Base-by-base conservation (phyloP, 768 basidiomycete species). In the Boletus edulis region DNA sequence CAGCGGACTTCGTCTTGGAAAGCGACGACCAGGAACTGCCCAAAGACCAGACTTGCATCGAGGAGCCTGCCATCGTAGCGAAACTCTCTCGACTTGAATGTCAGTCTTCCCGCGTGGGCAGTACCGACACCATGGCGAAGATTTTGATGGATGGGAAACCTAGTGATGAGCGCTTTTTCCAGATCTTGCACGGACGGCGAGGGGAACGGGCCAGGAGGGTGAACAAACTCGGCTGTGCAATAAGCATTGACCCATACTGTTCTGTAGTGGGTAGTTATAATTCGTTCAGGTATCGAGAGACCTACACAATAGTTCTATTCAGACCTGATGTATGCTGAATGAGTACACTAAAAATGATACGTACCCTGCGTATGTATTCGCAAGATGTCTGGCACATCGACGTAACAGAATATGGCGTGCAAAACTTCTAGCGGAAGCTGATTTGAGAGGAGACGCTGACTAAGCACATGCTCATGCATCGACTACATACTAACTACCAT, bases 1-100 rank as follows among this genome's bases (percentile, higher is more conserved):
- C 60, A 64, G 5, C 54, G 52, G 10, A 64, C 49, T 47, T 56
- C 51, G 1, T 62, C 47, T 17, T 13, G 42, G 27, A 64, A 38
- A 22, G 54, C 56, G 22, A 62, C 5, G 37, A 65, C 3, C n/a
- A 65, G 29, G 40, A 56, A 66, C 15, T 42, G 56, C 7, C 61
- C 61, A 51, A 60, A 54, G 34, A 63, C 41, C 37, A 66, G n/a
- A n/a, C n/a, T n/a, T n/a, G n/a, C n/a, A n/a, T n/a, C n/a, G n/a
- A n/a, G n/a, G n/a, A 39, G 31, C 43, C 45, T 4, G 31, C 43
- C 55, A 0, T 46, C 56, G 15, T 53, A 54, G 10, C 27, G 55
- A 22, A 65, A 55, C 49, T 55, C 45, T 31, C 46, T 45, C 18
- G 45, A 8, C 18, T 31, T 56, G 34, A 6, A 9, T 3, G 20